Percentiles rank a stretch among this genome's conserved stretches.
Evolutionary conservation across 345 rosid species (phyloP).

Genomic region (Cochlearia excelsa): DNA sequence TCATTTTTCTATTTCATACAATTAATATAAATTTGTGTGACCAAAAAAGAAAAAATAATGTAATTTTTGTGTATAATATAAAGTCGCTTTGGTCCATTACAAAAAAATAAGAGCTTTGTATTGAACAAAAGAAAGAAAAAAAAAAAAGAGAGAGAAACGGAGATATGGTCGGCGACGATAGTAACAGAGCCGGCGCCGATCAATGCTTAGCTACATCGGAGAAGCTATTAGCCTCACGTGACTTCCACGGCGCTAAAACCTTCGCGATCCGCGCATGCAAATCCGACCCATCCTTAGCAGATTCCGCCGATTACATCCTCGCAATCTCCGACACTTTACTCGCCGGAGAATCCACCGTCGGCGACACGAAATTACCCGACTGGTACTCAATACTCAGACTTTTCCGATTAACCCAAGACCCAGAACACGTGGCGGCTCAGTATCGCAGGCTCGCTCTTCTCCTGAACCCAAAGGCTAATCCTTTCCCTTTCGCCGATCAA

Average conservation of each 20-base stretch:
- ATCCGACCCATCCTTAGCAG: constrained; percentile 58
- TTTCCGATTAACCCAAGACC: constrained; percentile 52
- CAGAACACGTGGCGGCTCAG: constrained; percentile 76
- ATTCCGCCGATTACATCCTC: constrained; percentile 62
- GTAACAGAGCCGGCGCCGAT: constrained; percentile 62
- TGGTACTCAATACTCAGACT: constrained; percentile 87
- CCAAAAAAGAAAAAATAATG: too few species aligned
- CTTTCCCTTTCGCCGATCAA: constrained; percentile 68
- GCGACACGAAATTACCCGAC: constrained; percentile 46
- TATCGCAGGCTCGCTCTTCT: constrained; percentile 72
- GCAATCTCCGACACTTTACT: constrained; percentile 76
- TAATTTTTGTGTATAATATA: too few species aligned
- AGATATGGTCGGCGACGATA: constrained; percentile 20
- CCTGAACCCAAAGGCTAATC: constrained; percentile 59
- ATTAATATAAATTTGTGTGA: too few species aligned
- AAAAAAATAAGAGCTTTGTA: too few species aligned
- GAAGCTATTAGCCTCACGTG: constrained; percentile 72
- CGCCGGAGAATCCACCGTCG: constrained; percentile 47
- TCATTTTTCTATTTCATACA: too few species aligned
- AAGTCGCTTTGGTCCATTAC: too few species aligned
- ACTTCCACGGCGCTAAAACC: constrained; percentile 68
- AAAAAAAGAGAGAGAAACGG: background rate
- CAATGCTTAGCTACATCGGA: constrained; percentile 80
- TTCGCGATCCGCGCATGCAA: constrained; percentile 85
- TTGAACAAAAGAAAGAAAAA: too few species aligned